Evolutionary conservation across 1,284 basidiomycete species (phyloP), one percentile per base, ranked within the genome.

Genomic region (Taiwanofungus camphoratus): DNA sequence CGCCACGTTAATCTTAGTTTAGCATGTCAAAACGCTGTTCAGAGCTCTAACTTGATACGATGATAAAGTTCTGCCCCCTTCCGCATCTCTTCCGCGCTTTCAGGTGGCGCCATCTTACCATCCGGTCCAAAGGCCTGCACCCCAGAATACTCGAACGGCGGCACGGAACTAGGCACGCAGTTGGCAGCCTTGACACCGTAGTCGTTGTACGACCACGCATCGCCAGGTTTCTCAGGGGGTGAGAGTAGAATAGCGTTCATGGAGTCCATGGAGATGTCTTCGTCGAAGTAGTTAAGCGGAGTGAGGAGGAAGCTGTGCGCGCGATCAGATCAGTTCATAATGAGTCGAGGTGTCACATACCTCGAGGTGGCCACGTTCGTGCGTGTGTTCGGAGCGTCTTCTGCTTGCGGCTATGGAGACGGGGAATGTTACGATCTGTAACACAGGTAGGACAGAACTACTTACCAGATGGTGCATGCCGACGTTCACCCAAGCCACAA

Each of bases 221-320:
- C 64, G 5, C 67, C 70, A 0, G 68, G 63, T 5, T 59, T 52
- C 15, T 51, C 41, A 0, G 77, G 73, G 1, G 66, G 53, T 30
- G 64, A 63, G 40, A 80, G 62, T 8, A 80, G 50, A 45, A 81
- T 69, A 13, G 78, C 74, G 45, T 82, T 79, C 46, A 57, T 59
- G 9, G 71, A 70, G 36, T 79, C 75, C 59, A 81, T 71, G 11
- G 75, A 75, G 40, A 76, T 63, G 55, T 82, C 79, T 39, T 70
- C 63, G 59, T 82, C 78, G 59, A 79, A 77, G 64, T 76, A 83
- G 61, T 83, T 82, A 50, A 80, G 66, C 2, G 79, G 80, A 0
- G 73, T 71, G 15, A 83, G 59, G 49, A 80, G 66, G 57, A 83
- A 77, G 51, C 76, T 79, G 36, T 16, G 36, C 12, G 44, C 5